phyloP scores from a whole-genome alignment of 805 yeast genomes.

The Candida fluviatilis region DNA sequence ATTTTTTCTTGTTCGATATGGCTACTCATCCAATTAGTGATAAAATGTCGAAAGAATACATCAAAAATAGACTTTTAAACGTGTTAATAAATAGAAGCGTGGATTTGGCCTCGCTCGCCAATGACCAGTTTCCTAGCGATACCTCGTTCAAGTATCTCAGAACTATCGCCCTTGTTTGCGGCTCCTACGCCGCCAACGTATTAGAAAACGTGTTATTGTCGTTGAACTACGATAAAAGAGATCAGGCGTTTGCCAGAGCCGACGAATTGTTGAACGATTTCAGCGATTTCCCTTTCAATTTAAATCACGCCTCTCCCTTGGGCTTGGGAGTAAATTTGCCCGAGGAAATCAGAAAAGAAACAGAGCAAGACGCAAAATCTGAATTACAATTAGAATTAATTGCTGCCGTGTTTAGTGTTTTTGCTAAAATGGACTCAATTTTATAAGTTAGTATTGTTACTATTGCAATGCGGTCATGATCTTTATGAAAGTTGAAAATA shows the following conservation, averaged over 20 bases:
- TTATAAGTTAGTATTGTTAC: slow-evolving; percentile 34
- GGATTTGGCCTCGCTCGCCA: slow-evolving; percentile 35
- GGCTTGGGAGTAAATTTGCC: slow-evolving; percentile 73
- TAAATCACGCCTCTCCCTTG: slow-evolving; percentile 50
- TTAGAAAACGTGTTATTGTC: slow-evolving; percentile 80
- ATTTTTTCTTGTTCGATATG: slow-evolving; percentile 93
- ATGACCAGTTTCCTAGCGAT: slow-evolving; percentile 62
- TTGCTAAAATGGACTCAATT: slow-evolving; percentile 88
- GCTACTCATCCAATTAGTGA: slow-evolving; percentile 97
- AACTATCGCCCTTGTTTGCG: slow-evolving; percentile 77
- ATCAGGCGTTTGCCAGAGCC: slow-evolving; percentile 89
- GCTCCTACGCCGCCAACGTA: slow-evolving; percentile 94
- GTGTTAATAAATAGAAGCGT: slow-evolving; percentile 71
- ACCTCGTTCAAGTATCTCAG: slow-evolving; percentile 70
- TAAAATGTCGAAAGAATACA: slow-evolving; percentile 74
- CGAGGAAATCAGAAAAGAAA: slow-evolving; percentile 49
- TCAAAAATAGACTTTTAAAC: slow-evolving; percentile 67
- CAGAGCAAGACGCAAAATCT: slow-evolving; percentile 43
- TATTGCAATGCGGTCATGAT: background rate
- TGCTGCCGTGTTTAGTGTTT: slow-evolving; percentile 89
- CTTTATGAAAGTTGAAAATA: background rate
- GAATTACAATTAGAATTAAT: slow-evolving; percentile 81
- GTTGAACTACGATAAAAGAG: slow-evolving; percentile 82
- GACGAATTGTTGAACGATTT: slow-evolving; percentile 83
- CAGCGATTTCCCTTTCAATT: slow-evolving; percentile 78